A percentile compares a stretch with the other conserved stretches of the same genome.
Conservation (phyloP, 306 rosid genomes). For the Senna siamea region DNA sequence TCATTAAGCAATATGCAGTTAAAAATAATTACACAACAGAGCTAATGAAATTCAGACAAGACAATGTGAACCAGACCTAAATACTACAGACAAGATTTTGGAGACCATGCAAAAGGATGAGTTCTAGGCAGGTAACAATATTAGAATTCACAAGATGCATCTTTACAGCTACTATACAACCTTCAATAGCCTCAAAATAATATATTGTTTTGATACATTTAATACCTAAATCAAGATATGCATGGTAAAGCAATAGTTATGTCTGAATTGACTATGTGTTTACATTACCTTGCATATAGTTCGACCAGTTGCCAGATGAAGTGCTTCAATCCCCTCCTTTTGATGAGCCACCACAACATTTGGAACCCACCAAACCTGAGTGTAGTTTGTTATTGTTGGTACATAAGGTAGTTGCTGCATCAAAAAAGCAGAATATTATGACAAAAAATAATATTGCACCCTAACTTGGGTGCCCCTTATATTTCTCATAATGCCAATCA, state of each 20-base stretch:
- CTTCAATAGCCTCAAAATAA: constrained; percentile 10
- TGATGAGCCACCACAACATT: constrained; percentile 96
- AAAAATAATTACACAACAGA: constrained; percentile 19
- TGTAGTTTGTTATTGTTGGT: constrained; percentile 98
- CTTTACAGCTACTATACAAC: constrained; percentile 22
- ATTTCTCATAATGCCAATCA: constrained; percentile 15
- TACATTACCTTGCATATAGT: constrained; percentile 83
- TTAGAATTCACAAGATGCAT: constrained; percentile 26
- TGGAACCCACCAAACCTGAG: constrained; percentile 98
- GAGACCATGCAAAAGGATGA: constrained; percentile 4
- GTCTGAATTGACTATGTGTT: constrained; percentile 12
- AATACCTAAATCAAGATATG: constrained; percentile 31
- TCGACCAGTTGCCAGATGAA: constrained; percentile 96
- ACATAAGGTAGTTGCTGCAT: constrained; percentile 78
- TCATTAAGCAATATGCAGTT: constrained; percentile 30
- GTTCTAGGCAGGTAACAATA: constrained; percentile 17
- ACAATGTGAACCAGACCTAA: constrained; percentile 10
- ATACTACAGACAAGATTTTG: constrained; percentile 26
- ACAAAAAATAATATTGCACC: constrained; percentile 1
- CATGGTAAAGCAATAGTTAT: constrained; percentile 28
- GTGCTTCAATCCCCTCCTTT: constrained; percentile 94
- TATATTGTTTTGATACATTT: constrained; percentile 12
- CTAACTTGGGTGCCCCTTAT: not conserved
- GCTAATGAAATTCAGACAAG: constrained; percentile 20
- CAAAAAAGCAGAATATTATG: constrained; percentile 36